Percentiles rank a stretch among this genome's conserved stretches.
phyloP scores from a whole-genome alignment of 495 filamentous ascomycete genomes.

The Talaromyces borbonicus region DNA sequence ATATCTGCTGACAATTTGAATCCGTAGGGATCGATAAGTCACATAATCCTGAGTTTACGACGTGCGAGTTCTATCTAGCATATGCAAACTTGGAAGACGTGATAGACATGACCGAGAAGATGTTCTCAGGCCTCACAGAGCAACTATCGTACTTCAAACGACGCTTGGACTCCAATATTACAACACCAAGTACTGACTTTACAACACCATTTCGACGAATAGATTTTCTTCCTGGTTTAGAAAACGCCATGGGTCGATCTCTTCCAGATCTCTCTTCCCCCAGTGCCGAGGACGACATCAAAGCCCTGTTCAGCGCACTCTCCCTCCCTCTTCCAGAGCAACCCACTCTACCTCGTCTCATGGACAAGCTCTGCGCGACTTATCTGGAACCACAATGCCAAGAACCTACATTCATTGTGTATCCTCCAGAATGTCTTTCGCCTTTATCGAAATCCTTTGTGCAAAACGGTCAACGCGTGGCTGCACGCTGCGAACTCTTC shows the following conservation, averaged over 20 bases:
- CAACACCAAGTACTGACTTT: conserved; percentile 46
- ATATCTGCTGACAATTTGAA: too few species aligned
- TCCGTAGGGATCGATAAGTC: conserved; percentile 63
- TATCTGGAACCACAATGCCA: conserved; percentile 67
- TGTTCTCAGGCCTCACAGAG: conserved; percentile 49
- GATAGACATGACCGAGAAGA: conserved; percentile 59
- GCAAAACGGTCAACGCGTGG: conserved; percentile 53
- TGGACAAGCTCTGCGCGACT: conserved; percentile 67
- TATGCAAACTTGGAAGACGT: conserved; percentile 72
- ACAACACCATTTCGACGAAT: conserved; percentile 52
- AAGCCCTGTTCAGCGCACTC: conserved; percentile 48
- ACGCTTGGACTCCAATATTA: conserved; percentile 31
- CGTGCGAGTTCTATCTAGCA: conserved; percentile 90
- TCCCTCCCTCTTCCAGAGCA: conserved; percentile 40
- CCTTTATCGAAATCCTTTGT: conserved; percentile 82
- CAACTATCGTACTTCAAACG: conserved; percentile 41
- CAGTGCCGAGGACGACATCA: conserved; percentile 36
- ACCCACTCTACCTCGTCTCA: conserved; percentile 64
- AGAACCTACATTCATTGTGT: conserved; percentile 75
- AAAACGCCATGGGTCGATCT: conserved; percentile 48
- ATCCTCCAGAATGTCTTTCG: conserved; percentile 86
- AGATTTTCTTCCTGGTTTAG: conserved; percentile 74
- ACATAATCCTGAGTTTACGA: conserved; percentile 95
- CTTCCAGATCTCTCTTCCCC: conserved; percentile 57
- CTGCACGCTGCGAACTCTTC: conserved; percentile 84